Evolutionary conservation across 2,329 filamentous ascomycete species (phyloP).

Genomic region (Polytolypa hystricis): DNA sequence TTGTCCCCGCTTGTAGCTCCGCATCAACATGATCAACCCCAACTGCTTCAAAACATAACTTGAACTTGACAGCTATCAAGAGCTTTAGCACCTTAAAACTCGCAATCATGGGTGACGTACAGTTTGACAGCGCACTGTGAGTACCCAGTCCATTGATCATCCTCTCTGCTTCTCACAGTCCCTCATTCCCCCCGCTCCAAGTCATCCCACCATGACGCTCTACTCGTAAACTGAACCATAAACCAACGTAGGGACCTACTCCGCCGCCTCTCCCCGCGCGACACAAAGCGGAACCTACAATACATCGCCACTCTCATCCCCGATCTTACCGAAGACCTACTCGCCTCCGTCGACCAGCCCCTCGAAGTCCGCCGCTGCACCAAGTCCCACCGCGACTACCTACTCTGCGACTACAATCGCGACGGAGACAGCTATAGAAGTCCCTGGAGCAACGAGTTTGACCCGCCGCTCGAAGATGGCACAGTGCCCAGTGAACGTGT

Average conservation of each 20-base stretch:
- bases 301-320: slow-evolving; percentile 80
- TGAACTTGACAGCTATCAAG: too few species aligned
- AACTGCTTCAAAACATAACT: too few species aligned
- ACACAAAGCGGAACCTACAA: slow-evolving; percentile 79
- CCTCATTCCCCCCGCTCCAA: not conserved
- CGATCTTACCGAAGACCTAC: slow-evolving; percentile 89
- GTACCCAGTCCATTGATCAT: slow-evolving; percentile 12
- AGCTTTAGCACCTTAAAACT: slow-evolving; percentile 7
- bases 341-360: slow-evolving; percentile 94
- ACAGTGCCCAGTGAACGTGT: slow-evolving; percentile 84
- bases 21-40: too few species aligned
- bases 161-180: not conserved
- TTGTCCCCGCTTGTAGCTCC: slow-evolving; percentile 5
- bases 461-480: slow-evolving; percentile 78
- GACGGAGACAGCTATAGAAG: slow-evolving; percentile 96
- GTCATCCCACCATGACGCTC: slow-evolving; percentile 15
- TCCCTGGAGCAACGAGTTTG: slow-evolving; percentile 98
- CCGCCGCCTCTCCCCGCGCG: slow-evolving; percentile 88
- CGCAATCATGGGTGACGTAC: slow-evolving; percentile 34
- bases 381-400: slow-evolving; percentile 84
- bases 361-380: slow-evolving; percentile 76
- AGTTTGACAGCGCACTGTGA: slow-evolving; percentile 43
- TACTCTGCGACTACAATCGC: slow-evolving; percentile 99
- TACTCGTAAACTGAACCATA: slow-evolving; percentile 10
- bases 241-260: slow-evolving; percentile 69